Conservation (phyloP, 2,329 filamentous ascomycete species). For the Aspergillus sp. region DNA sequence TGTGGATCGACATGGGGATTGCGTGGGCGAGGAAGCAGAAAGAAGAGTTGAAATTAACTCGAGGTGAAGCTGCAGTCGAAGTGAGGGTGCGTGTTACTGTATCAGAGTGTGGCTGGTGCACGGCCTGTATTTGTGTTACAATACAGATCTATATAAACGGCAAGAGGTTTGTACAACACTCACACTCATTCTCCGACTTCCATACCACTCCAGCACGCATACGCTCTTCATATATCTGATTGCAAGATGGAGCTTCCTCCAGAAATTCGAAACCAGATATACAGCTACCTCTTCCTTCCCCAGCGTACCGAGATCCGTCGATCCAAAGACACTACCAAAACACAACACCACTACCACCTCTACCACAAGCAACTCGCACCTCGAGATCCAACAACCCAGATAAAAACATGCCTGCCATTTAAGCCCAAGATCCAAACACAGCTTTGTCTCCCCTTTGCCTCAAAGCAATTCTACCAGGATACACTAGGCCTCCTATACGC, state of each 20-base stretch:
- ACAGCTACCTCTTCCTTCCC: conserved; percentile 59
- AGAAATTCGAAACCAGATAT: conserved; percentile 70
- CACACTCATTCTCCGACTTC: background rate
- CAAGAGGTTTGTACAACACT: background rate
- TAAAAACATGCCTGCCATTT: background rate
- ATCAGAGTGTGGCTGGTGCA: background rate
- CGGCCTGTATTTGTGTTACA: background rate
- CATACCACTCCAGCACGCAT: background rate
- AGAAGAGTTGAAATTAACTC: background rate
- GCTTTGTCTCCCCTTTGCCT: conserved; percentile 61
- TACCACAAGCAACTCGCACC: conserved; percentile 53
- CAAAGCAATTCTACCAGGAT: conserved; percentile 61
- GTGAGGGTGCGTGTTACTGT: background rate
- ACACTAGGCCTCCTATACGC: conserved; percentile 65
- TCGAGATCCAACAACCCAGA: conserved; percentile 13
- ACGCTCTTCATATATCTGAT: conserved; percentile 23
- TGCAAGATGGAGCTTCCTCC: conserved; percentile 54
- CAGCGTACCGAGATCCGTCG: conserved; percentile 21
- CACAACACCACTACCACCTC: conserved; percentile 57
- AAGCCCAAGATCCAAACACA: background rate
- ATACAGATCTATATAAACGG: conserved; percentile 5
- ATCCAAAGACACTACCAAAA: conserved; percentile 55
- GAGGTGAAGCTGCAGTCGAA: background rate
- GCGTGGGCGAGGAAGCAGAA: background rate
- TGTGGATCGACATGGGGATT: conserved; percentile 6